Evolutionary conservation across 2,329 filamentous ascomycete species (phyloP).

Genomic region (Incumbomyces lentus): DNA sequence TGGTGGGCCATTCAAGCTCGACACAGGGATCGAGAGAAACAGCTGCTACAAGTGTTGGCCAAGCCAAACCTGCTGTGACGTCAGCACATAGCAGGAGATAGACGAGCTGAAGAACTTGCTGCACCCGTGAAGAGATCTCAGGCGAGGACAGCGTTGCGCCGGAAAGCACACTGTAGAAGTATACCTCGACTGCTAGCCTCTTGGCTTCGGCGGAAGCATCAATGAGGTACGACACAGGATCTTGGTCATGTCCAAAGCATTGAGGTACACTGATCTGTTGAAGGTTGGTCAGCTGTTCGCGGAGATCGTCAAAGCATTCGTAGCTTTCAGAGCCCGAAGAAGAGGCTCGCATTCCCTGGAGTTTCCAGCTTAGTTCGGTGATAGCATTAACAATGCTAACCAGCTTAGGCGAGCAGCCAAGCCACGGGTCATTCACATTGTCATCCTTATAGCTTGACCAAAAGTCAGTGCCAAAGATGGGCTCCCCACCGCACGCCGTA

Average conservation of each 20-base stretch:
- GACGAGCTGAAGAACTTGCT: too few species aligned
- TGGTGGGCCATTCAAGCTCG: too few species aligned
- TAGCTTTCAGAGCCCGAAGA: conserved; percentile 4
- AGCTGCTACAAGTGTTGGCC: conserved; percentile 12
- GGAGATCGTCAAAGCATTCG: conserved; percentile 26
- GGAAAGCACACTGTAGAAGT: conserved; percentile 37
- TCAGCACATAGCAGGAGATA: too few species aligned
- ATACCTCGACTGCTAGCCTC: conserved; percentile 33
- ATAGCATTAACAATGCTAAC: conserved; percentile 39
- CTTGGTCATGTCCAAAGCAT: conserved; percentile 16
- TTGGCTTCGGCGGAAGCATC: conserved; percentile 33
- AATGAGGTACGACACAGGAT: conserved; percentile 26
- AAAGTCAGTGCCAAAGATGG: conserved; percentile 39
- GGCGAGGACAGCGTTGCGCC: conserved; percentile 33
- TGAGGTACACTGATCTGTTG: conserved; percentile 19
- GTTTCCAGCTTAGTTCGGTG: conserved; percentile 36
- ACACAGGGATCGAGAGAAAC: too few species aligned
- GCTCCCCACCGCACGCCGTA: conserved; percentile 40
- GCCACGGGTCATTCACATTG: conserved; percentile 32
- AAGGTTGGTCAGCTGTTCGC: conserved; percentile 25
- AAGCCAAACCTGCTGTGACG: too few species aligned
- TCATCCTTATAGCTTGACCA: conserved; percentile 32
- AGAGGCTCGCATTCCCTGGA: conserved; percentile 14
- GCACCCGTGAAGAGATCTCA: conserved; percentile 24
- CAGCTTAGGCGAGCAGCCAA: conserved; percentile 40